Base-by-base conservation (phyloP, 108 stramenopile species). In the Cylindrotheca closterium region DNA sequence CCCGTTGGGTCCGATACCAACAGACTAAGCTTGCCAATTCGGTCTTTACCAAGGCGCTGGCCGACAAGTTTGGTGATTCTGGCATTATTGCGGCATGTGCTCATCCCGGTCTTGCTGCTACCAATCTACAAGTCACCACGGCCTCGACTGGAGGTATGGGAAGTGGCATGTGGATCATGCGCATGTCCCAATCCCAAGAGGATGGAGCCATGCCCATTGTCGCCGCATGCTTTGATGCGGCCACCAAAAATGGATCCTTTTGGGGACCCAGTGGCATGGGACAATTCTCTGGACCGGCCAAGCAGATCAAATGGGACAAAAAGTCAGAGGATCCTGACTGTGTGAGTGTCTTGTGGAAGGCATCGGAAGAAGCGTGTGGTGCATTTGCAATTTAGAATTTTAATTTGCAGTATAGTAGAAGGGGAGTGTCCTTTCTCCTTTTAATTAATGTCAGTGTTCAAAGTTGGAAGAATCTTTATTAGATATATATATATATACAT, bases 1-100 rank as follows among this genome's bases (percentile, higher is more conserved):
- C 47, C 2, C 75, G 60, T 21, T 80, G 73, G 72, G 47, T 22
- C 21, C 64, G 85, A 18, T 86, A 86, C 63, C 63, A 70, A 34
- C 83, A 81, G 49, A 55, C 79, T 33, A 89, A 89, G 52, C 65
- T 89, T 33, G 81, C 84, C 52, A 85, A 89, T 58, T 51, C 74
- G 2, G 71, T 75, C 7, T 89, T 83, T 60, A 60, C 87, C 33
- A 55, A 60, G 55, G 83, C 73, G 10, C 65, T 89, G n/a, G 29
- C 57, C 24, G 58, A 81, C 23, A 54, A 68, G 24, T 63, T 85
- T 49, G 71, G 51, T 8, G 26, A 56, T 42, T 55, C 58, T 49
- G 66, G 67, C 17, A 64, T 81, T 30, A 72, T 77, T 26, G 70
- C 62, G n/a, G 32, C 47, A 3, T 21, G 4, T 24, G 61, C 62